Evolutionary conservation across 805 yeast genomes (phyloP).

Genomic region (Candida sakaeoensis): DNA sequence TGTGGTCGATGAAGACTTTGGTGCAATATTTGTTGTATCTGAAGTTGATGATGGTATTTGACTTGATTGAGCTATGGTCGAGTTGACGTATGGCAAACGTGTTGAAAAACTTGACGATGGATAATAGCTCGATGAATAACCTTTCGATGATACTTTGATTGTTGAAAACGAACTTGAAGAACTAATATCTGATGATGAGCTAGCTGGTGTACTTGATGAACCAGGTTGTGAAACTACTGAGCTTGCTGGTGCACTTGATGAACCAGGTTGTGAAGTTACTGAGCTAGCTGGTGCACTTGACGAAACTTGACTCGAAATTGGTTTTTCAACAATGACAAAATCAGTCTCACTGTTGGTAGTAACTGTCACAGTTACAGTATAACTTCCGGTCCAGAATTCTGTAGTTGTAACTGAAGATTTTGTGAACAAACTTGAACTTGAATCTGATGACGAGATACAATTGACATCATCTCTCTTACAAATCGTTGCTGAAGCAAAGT

Average conservation of each 20-base stretch:
- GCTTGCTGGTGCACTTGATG: too few relatives aligned
- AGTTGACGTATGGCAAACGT: neutral
- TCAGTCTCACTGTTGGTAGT: constrained; percentile 4
- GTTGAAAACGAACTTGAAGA: neutral
- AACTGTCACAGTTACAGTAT: constrained; percentile 1
- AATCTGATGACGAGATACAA: neutral
- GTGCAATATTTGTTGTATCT: too few relatives aligned
- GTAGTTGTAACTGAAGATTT: neutral
- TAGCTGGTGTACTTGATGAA: too few relatives aligned
- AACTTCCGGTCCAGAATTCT: neutral
- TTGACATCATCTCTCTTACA: constrained; percentile 3
- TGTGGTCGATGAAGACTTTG: neutral
- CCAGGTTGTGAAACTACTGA: too few relatives aligned
- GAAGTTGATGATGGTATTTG: neutral
- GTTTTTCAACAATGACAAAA: constrained; percentile 3
- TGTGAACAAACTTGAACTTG: neutral
- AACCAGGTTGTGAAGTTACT: neutral
- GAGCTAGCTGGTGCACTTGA: neutral
- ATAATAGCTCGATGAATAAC: neutral
- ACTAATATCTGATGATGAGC: too few relatives aligned
- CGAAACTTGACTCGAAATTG: neutral
- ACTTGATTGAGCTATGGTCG: neutral
- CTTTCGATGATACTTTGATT: neutral
- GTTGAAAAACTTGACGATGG: neutral
- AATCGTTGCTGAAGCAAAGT: too few relatives aligned